Base-by-base conservation (phyloP, 2,329 filamentous ascomycete species). In the Cladophialophora exuberans region DNA sequence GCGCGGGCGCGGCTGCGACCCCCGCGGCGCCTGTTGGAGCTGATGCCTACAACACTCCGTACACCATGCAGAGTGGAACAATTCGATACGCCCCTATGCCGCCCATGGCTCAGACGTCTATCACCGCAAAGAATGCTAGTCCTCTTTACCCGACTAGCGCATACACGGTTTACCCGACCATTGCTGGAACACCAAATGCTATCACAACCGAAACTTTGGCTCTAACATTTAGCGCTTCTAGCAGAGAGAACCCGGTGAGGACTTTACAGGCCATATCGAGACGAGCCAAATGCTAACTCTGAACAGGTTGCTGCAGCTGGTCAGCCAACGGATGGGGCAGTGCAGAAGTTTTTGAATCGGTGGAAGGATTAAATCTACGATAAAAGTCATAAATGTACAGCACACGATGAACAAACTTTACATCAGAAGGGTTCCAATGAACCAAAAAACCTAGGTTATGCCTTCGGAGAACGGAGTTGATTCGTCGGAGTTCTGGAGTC, bases 41-140 rank as follows among this genome's bases (percentile, higher is more conserved):
- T 3, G 66, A 60, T 9, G 56, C 57, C 9, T 73, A 69, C 59
- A 72, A 65, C 1, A 69, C 84, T 6, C 77, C 80, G 3, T 86
- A 84, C 62, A 74, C 73, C 2, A 69, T 78, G 62, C 83, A 86
- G 66, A 79, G 76, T 0, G 83, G 83, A 1, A 65, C 73, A 25
- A 84, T 79, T 3, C 79, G 78, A 64, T 86, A 83, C 66, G 83
- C 83, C 10, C 83, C 83, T 1, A 82, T 84, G 79, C 80, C 83
- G 57, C 76, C 77, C 46, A 72, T 78, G n/a, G 82, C 83, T 2
- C 76, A 77, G 9, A 84, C 79, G 4, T 81, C 81, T 63, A 84
- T 86, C 57, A 82, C 81, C 2, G 75, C 76, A 31, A 81, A 77
- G 62, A 71, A 70, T 4, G 70, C 73, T 11, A 76, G 72, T 38